phyloP scores from a whole-genome alignment of 306 rosid species.

The Inga oerstediana region DNA sequence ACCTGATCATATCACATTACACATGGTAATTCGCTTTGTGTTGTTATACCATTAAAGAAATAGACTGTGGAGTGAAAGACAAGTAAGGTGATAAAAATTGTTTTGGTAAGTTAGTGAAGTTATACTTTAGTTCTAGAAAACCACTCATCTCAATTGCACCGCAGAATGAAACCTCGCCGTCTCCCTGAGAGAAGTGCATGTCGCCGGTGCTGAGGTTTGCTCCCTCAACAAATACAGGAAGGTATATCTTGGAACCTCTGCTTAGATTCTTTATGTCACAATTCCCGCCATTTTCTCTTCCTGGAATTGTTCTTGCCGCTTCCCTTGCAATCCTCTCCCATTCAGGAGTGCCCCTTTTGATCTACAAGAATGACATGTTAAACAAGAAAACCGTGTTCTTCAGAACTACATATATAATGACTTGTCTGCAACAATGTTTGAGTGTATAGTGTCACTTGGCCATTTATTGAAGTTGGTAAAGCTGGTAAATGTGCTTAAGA shows the following conservation, averaged over 20 bases:
- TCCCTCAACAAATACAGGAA: conserved; percentile 90
- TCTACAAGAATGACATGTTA: conserved; percentile 41
- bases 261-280: conserved; percentile 93
- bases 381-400: background rate
- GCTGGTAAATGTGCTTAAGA: too few relatives aligned
- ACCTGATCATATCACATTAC: conserved; percentile 48
- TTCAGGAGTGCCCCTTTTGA: conserved; percentile 58
- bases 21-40: background rate
- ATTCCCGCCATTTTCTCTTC: conserved; percentile 97
- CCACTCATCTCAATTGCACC: conserved; percentile 99
- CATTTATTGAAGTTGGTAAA: too few relatives aligned
- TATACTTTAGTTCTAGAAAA: conserved; percentile 86
- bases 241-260: conserved; percentile 83
- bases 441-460: background rate
- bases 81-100: background rate
- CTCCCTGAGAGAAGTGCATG: conserved; percentile 96
- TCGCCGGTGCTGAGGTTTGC: conserved; percentile 95
- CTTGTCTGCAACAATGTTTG: background rate
- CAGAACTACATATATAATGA: background rate
- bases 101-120: background rate
- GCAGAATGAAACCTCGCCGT: conserved; percentile 85
- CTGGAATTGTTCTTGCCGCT: conserved; percentile 96
- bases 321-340: conserved; percentile 87
- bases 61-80: too few relatives aligned
- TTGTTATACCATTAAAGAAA: too few relatives aligned